Evolutionary conservation across 805 yeast genomes (phyloP).

Genomic region (Lipomyces spencermartinsiae): DNA sequence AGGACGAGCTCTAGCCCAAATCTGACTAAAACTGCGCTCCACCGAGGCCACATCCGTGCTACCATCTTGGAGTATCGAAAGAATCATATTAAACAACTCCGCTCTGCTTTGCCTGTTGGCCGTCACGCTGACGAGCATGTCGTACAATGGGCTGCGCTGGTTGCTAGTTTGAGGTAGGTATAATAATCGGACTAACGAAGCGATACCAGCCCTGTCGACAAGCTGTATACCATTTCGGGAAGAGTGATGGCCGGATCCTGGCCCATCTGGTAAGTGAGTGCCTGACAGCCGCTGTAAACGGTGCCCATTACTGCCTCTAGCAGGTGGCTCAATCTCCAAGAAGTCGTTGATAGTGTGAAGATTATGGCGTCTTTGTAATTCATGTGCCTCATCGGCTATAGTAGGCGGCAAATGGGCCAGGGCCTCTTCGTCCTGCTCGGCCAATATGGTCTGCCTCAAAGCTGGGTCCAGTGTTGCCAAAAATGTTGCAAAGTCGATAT

Average conservation of each 20-base stretch:
- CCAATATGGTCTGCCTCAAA: slow-evolving; percentile 44
- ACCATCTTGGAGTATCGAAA: slow-evolving; percentile 81
- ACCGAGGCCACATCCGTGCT: slow-evolving; percentile 62
- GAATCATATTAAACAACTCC: slow-evolving; percentile 71
- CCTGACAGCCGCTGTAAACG: slow-evolving; percentile 18
- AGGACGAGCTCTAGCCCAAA: slow-evolving; percentile 58
- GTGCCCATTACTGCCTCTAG: slow-evolving; percentile 10
- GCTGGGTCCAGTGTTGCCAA: slow-evolving; percentile 46
- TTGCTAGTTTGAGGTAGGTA: slow-evolving; percentile 73
- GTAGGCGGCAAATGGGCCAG: slow-evolving; percentile 44
- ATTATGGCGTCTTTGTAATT: slow-evolving; percentile 35
- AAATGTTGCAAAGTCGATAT: slow-evolving; percentile 44
- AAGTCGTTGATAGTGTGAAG: slow-evolving; percentile 19
- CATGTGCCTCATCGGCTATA: slow-evolving; percentile 45
- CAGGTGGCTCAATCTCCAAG: slow-evolving; percentile 18
- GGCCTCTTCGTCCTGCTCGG: slow-evolving; percentile 46
- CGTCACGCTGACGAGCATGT: slow-evolving; percentile 70
- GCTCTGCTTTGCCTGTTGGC: slow-evolving; percentile 77
- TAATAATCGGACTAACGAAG: slow-evolving; percentile 70
- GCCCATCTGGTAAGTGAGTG: slow-evolving; percentile 31
- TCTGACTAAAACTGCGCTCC: slow-evolving; percentile 64
- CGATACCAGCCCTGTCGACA: slow-evolving; percentile 75
- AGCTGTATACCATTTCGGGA: slow-evolving; percentile 63
- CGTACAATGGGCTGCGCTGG: slow-evolving; percentile 66
- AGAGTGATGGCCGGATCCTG: slow-evolving; percentile 46